Evolutionary conservation across 805 yeast genomes (phyloP), one percentile per base, ranked within the genome.

Genomic region (Barnettozyma siamensis): DNA sequence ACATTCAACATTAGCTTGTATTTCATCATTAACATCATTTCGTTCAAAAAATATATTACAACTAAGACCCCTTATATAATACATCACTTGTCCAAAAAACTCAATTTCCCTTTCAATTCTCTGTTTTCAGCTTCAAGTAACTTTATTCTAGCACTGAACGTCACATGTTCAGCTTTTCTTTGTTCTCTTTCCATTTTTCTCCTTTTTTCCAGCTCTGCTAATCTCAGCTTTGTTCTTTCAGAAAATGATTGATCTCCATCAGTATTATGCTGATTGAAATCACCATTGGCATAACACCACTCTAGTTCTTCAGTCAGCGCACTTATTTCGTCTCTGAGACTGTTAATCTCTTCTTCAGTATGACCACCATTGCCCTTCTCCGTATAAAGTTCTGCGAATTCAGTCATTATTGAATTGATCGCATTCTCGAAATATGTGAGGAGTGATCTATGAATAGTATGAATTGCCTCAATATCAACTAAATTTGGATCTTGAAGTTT

Each of bases 171-270:
- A 41, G 78, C 67, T 17, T 74, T 73, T 24, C 88, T 62, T 16
- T 83, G 74, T 57, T 83, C 93, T 45, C 88, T 66, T 47, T 84
- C 89, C 6, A 78, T 69, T 51, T 79, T 78, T 82, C 86, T 80
- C 51, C 81, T 68, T 46, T 67, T 75, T 31, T 76, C 75, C 33
- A 84, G 57, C 48, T 80, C 88, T 19, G 76, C 80, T 13, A 82
- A 63, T 41, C 88, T 65, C 35, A 78, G 50, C 41, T 65, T 67
- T 35, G 70, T 58, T 26, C 73, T 60, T 13, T 34, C 37, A 15
- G 73, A 72, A 24, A 55, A 49, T 13, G 42, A 23, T 4, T 41
- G 24, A 5, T 41, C 38, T n/a, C 29, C 34, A 8, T 40, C 34
- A 18, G 30, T 33, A 12, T 21, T 33, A n/a, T 13, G 24, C n/a